Percentiles rank a stretch among this genome's conserved stretches.
phyloP scores from a whole-genome alignment of 805 yeast genomes.

The Debaryomyces maramus region DNA sequence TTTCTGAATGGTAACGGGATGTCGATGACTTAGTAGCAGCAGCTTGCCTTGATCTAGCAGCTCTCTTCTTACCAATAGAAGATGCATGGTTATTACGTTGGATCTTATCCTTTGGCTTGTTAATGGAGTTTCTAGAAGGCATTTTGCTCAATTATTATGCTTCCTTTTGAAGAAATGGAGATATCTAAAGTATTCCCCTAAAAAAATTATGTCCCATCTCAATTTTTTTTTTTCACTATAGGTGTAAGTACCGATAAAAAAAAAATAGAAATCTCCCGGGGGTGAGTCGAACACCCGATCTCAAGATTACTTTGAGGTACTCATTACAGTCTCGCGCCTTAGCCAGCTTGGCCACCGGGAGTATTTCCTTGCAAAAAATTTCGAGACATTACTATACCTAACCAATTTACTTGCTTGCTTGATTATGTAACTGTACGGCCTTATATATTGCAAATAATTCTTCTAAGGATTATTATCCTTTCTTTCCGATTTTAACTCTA shows the following conservation, averaged over 20 bases:
- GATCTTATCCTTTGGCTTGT: conserved; percentile 69
- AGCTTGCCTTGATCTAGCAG: conserved; percentile 43
- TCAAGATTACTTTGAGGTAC: conserved; percentile 40
- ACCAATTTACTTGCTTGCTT: no score
- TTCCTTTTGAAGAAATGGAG: neutral
- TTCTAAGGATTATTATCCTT: neutral
- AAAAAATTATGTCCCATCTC: conserved; percentile 5
- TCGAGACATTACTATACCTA: neutral
- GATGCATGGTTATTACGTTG: conserved; percentile 51
- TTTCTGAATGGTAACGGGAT: conserved; percentile 34
- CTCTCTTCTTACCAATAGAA: conserved; percentile 54
- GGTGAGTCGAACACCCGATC: conserved; percentile 53
- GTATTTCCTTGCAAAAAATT: conserved; percentile 9
- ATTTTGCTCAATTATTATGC: conserved; percentile 28
- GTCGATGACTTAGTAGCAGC: conserved; percentile 49
- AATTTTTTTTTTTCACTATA: conserved; percentile 4
- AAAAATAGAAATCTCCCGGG: conserved; percentile 41
- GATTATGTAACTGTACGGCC: no score
- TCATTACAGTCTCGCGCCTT: conserved; percentile 51
- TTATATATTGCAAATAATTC: no score
- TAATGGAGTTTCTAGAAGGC: conserved; percentile 83
- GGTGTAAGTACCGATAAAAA: conserved; percentile 3
- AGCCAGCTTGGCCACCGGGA: conserved; percentile 53
- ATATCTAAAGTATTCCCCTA: neutral
- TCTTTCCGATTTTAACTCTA: neutral